These are phyloP conservation scores for Oryza glaberrima DNA, from an alignment of 176 grass and related monocot genomes.

Conservation along the genomic window DNA sequence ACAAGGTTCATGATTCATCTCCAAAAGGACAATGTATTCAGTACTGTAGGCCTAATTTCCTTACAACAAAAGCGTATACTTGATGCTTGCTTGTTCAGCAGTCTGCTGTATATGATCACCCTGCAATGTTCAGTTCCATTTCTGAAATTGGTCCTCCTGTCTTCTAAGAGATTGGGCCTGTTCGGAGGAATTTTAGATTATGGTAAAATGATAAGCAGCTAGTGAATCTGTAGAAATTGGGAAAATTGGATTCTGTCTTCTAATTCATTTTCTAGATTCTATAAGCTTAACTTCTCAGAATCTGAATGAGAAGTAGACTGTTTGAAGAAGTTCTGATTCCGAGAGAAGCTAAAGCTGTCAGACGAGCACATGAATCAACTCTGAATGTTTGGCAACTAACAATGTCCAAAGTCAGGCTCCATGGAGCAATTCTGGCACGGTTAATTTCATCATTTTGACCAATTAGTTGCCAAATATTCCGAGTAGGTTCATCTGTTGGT, in stretches of 20 bases:
- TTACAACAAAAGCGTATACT: constrained; percentile 11
- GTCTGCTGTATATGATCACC: not conserved
- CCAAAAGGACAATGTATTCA: constrained; percentile 28
- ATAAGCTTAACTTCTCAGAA: too few relatives aligned
- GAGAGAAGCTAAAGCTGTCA: too few relatives aligned
- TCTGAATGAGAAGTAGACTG: too few relatives aligned
- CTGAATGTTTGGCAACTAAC: too few relatives aligned
- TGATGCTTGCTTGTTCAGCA: not conserved
- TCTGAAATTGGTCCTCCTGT: not conserved
- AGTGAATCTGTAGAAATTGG: too few relatives aligned
- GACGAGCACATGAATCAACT: too few relatives aligned
- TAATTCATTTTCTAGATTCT: too few relatives aligned
- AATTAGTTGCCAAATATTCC: not conserved
- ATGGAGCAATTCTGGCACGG: not conserved
- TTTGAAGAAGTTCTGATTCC: too few relatives aligned
- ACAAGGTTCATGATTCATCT: constrained; percentile 37
- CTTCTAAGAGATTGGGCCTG: not conserved
- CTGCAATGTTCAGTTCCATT: not conserved
- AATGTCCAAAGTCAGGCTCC: not conserved
- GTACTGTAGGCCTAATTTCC: not conserved
- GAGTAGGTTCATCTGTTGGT: not conserved
- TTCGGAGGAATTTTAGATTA: too few relatives aligned
- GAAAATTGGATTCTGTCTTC: too few relatives aligned
- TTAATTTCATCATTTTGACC: not conserved
- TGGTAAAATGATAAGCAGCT: too few relatives aligned